A percentile compares a stretch with the other conserved stretches of the same genome.
phyloP scores from a whole-genome alignment of 1,139 yeast genomes.

The Geotrichum citri-aurantii region DNA sequence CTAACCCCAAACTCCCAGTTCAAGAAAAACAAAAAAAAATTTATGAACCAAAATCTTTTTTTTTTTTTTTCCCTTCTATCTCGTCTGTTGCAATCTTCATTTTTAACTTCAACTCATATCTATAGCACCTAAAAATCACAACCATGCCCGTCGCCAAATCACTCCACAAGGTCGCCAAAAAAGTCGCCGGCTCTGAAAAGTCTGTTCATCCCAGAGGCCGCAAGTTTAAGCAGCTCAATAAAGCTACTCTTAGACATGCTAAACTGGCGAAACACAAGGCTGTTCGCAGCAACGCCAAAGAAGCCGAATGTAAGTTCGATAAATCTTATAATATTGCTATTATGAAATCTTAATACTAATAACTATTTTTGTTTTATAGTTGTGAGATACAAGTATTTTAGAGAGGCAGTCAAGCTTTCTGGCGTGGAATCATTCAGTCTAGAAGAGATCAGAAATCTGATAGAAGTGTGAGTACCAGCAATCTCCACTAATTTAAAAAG shows the following conservation, averaged over 20 bases:
- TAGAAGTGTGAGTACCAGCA: slow-evolving; percentile 40
- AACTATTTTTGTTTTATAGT: slow-evolving; percentile 20
- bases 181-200: slow-evolving; percentile 47
- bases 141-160: slow-evolving; percentile 76
- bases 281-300: slow-evolving; percentile 52
- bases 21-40: not conserved
- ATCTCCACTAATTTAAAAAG: not conserved
- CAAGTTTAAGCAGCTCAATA: slow-evolving; percentile 72
- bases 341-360: not conserved
- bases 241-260: slow-evolving; percentile 80
- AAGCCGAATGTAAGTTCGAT: slow-evolving; percentile 29
- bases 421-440: slow-evolving; percentile 43
- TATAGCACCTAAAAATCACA: not conserved
- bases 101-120: not conserved
- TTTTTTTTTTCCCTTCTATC: too few species aligned
- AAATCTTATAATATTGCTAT: not conserved
- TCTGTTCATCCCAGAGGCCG: slow-evolving; percentile 80
- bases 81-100: not conserved
- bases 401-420: slow-evolving; percentile 50
- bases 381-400: slow-evolving; percentile 55
- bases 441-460: slow-evolving; percentile 55
- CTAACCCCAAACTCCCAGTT: slow-evolving; percentile 12
- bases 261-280: slow-evolving; percentile 59
- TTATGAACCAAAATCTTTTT: not conserved
- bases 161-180: slow-evolving; percentile 65